Conservation (phyloP, 805 yeast species). For the Kuraishia hungarica region DNA sequence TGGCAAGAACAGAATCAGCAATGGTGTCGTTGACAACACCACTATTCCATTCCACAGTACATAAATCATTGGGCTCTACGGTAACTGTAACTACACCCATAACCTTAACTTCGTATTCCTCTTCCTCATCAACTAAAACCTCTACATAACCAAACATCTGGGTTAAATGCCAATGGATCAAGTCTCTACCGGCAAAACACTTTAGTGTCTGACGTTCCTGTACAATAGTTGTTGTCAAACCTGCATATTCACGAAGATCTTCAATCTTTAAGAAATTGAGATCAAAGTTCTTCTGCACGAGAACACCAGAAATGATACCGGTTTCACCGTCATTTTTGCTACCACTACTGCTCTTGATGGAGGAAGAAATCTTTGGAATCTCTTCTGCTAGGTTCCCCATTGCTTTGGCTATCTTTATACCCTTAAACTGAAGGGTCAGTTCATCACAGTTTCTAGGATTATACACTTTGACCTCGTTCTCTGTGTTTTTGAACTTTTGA, state of each 20-base stretch:
- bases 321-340: constrained; percentile 12
- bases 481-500: constrained; percentile 72
- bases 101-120: constrained; percentile 42
- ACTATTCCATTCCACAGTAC: constrained; percentile 84
- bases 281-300: constrained; percentile 88
- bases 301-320: constrained; percentile 62
- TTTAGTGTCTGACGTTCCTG: constrained; percentile 73
- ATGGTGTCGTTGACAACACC: constrained; percentile 84
- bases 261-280: constrained; percentile 73
- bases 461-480: constrained; percentile 81
- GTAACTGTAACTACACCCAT: constrained; percentile 57
- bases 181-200: constrained; percentile 72
- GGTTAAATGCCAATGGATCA: constrained; percentile 81
- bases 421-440: constrained; percentile 67
- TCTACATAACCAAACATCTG: constrained; percentile 92
- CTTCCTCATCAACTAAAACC: constrained; percentile 44
- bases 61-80: constrained; percentile 34
- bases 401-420: constrained; percentile 74
- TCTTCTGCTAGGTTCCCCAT: constrained; percentile 45
- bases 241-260: constrained; percentile 85
- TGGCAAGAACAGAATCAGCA: constrained; percentile 91
- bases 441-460: constrained; percentile 90
- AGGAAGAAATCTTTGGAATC: constrained; percentile 19
- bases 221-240: constrained; percentile 75
- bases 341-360: background rate